Conservation (phyloP, 2,329 filamentous ascomycete genomes). For the Epichloe gansuensis region DNA sequence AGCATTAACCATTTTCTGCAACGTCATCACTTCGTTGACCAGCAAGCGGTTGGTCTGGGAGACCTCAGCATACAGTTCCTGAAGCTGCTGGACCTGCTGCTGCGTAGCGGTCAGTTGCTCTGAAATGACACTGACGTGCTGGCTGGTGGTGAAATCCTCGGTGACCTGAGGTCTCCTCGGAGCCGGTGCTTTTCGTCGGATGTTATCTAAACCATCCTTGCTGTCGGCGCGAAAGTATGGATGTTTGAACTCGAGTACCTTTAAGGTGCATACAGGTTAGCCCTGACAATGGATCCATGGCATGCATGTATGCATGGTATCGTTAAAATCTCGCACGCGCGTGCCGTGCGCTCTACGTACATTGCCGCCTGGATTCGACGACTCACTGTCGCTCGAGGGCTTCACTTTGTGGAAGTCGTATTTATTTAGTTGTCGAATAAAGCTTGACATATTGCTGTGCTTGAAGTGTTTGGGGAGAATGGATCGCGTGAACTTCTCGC, state of each 20-base stretch:
- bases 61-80: slow-evolving; percentile 75
- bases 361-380: slow-evolving; percentile 23
- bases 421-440: slow-evolving; percentile 91
- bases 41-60: slow-evolving; percentile 49
- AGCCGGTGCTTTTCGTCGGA: slow-evolving; percentile 86
- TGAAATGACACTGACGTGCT: slow-evolving; percentile 82
- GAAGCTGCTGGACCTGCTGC: slow-evolving; percentile 79
- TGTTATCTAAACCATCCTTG: slow-evolving; percentile 94
- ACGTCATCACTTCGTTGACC: slow-evolving; percentile 46
- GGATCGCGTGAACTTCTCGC: slow-evolving; percentile 94
- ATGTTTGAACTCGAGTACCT: slow-evolving; percentile 73
- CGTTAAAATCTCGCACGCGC: slow-evolving; percentile 6
- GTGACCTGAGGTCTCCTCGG: slow-evolving; percentile 59
- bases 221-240: slow-evolving; percentile 92
- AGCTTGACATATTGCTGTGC: slow-evolving; percentile 96
- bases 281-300: neutral
- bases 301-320: neutral
- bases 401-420: slow-evolving; percentile 98
- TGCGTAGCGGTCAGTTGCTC: slow-evolving; percentile 82
- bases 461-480: slow-evolving; percentile 98
- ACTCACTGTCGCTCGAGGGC: slow-evolving; percentile 26
- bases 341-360: slow-evolving; percentile 12
- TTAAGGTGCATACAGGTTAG: slow-evolving; percentile 23
- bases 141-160: slow-evolving; percentile 67
- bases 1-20: slow-evolving; percentile 48